Evolutionary conservation across 2,329 filamentous ascomycete genomes (phyloP).

Genomic region (Gnomoniopsis smithogilvyi): DNA sequence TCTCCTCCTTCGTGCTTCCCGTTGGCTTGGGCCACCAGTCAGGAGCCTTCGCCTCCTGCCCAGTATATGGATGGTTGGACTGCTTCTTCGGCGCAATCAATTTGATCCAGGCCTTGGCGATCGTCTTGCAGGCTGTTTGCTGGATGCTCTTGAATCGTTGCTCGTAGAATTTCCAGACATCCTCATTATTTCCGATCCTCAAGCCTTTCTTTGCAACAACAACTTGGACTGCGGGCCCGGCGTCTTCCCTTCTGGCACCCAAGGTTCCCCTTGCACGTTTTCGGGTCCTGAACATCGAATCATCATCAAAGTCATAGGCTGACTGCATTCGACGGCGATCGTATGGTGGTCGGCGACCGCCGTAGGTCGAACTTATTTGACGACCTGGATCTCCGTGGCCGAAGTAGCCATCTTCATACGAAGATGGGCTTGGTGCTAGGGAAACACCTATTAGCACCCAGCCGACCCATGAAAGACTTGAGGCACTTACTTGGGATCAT

Average conservation of each 20-base stretch:
- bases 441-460: neutral
- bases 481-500: conserved; percentile 18
- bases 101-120: conserved; percentile 75
- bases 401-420: conserved; percentile 22
- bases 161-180: conserved; percentile 58
- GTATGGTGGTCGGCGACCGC: conserved; percentile 22
- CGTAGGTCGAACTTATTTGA: conserved; percentile 20
- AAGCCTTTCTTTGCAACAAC: conserved; percentile 40
- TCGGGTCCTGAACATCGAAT: conserved; percentile 28
- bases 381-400: conserved; percentile 19
- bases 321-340: conserved; percentile 26
- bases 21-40: conserved; percentile 65
- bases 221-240: conserved; percentile 36
- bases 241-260: conserved; percentile 32
- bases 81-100: conserved; percentile 75
- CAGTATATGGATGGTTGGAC: conserved; percentile 69
- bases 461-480: neutral
- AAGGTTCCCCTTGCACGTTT: conserved; percentile 32
- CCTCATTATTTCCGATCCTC: conserved; percentile 49
- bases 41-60: conserved; percentile 58
- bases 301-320: conserved; percentile 25
- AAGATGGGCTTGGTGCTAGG: conserved; percentile 14
- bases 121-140: conserved; percentile 68
- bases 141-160: conserved; percentile 63
- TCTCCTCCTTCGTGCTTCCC: conserved; percentile 47